A percentile compares a stretch with the other conserved stretches of the same genome.
phyloP scores from a whole-genome alignment of 2,329 filamentous ascomycete genomes.

The Metarhizium humberi region DNA sequence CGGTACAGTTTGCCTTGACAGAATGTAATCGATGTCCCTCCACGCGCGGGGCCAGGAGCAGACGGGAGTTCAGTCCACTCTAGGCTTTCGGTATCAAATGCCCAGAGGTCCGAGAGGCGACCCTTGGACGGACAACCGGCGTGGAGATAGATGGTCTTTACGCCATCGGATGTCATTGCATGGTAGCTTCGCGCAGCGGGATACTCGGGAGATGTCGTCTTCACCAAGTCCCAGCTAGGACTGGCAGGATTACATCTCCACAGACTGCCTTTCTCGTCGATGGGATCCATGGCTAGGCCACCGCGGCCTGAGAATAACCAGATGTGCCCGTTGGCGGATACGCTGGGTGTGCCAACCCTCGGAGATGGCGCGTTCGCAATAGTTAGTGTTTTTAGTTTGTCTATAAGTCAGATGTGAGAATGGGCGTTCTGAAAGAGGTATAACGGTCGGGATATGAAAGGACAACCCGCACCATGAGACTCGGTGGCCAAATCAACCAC shows the following conservation, averaged over 20 bases:
- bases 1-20: no score
- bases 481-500: conserved; percentile 4
- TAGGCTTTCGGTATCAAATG: no score
- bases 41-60: no score
- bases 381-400: no score
- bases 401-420: no score
- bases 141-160: conserved; percentile 45
- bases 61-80: no score
- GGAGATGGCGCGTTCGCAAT: no score
- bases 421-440: no score
- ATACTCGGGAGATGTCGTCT: conserved; percentile 21
- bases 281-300: conserved; percentile 46
- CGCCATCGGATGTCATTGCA: conserved; percentile 26
- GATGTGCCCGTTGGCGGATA: conserved; percentile 23
- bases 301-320: conserved; percentile 57
- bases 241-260: conserved; percentile 41
- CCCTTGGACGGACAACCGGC: conserved; percentile 51
- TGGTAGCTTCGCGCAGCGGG: conserved; percentile 50
- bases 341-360: no score
- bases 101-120: conserved; percentile 37
- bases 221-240: conserved; percentile 35
- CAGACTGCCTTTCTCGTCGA: conserved; percentile 47
- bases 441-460: no score
- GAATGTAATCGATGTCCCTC: no score
- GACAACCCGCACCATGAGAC: no score